Evolutionary conservation across 2,329 filamentous ascomycete species (phyloP).

Genomic region (Venturia carpophila): DNA sequence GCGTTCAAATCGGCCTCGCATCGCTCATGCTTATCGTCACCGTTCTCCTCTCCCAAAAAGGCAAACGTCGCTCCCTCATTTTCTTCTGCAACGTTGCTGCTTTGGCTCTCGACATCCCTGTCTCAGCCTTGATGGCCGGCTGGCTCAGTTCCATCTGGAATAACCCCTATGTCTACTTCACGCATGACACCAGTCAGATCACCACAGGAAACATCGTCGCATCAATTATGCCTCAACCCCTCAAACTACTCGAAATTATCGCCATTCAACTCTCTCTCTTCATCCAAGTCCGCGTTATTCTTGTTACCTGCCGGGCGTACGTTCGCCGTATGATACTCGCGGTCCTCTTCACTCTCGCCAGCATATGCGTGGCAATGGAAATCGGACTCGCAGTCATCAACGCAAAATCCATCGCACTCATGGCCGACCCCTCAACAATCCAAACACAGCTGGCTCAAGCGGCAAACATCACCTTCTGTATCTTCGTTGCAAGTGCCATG

Average conservation of each 20-base stretch:
- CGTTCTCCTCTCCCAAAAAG: constrained; percentile 56
- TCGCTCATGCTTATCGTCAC: constrained; percentile 58
- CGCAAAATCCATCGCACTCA: constrained; percentile 32
- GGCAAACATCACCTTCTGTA: constrained; percentile 45
- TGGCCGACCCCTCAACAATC: constrained; percentile 23
- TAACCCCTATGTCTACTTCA: constrained; percentile 53
- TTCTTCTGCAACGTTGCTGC: constrained; percentile 58
- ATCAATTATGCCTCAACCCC: constrained; percentile 42
- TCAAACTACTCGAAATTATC: constrained; percentile 46
- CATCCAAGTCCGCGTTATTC: constrained; percentile 57
- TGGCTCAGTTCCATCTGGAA: constrained; percentile 35
- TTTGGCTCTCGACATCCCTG: constrained; percentile 53
- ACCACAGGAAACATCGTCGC: constrained; percentile 36
- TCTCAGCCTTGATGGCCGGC: constrained; percentile 51
- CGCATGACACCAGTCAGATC: constrained; percentile 48
- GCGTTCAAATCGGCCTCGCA: constrained; percentile 61
- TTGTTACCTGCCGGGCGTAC: constrained; percentile 39
- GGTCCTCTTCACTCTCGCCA: constrained; percentile 42
- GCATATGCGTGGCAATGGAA: constrained; percentile 47
- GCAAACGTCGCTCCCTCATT: constrained; percentile 56
- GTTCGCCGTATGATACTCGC: constrained; percentile 41
- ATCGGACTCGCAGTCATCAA: constrained; percentile 46
- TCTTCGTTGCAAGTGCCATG: constrained; percentile 55
- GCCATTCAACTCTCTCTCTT: constrained; percentile 53
- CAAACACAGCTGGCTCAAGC: constrained; percentile 32